Evolutionary conservation across 179 eudicot genomes (phyloP).

Genomic region (Silene coronaria): DNA sequence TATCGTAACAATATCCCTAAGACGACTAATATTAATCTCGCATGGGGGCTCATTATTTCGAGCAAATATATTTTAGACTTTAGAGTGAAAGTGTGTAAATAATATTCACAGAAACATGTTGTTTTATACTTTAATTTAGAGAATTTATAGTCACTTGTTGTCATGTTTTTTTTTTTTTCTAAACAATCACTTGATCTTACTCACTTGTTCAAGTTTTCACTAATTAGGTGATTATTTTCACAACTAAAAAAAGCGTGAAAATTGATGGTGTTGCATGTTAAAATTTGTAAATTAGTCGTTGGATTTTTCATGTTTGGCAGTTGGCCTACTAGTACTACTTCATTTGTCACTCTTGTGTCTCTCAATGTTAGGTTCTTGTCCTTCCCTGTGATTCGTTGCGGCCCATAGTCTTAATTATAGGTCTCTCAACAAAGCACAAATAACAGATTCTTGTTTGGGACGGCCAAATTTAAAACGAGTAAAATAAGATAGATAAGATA

Average conservation of each 20-base stretch:
- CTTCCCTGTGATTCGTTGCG: background rate
- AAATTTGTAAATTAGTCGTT: conserved; percentile 19
- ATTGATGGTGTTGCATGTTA: conserved; percentile 15
- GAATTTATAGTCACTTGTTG: conserved; percentile 11
- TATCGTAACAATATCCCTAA: conserved; percentile 17
- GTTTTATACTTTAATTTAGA: background rate
- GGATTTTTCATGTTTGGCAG: conserved; percentile 14
- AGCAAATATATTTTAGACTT: background rate
- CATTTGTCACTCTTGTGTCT: background rate
- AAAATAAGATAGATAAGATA: too few relatives aligned
- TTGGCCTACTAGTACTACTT: conserved; percentile 26
- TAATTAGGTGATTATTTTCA: conserved; percentile 40
- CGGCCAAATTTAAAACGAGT: too few relatives aligned
- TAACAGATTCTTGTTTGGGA: too few relatives aligned
- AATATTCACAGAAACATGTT: background rate
- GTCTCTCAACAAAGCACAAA: too few relatives aligned
- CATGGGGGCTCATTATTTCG: background rate
- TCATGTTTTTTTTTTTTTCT: conserved; percentile 10
- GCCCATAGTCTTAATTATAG: background rate
- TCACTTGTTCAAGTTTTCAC: conserved; percentile 37
- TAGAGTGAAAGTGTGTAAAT: background rate
- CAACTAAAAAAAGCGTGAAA: conserved; percentile 14
- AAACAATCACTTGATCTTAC: conserved; percentile 30
- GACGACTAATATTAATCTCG: background rate
- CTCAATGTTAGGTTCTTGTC: conserved; percentile 18